Conservation (phyloP, 257 asterid genomes). For the Nicotiana knightiana region DNA sequence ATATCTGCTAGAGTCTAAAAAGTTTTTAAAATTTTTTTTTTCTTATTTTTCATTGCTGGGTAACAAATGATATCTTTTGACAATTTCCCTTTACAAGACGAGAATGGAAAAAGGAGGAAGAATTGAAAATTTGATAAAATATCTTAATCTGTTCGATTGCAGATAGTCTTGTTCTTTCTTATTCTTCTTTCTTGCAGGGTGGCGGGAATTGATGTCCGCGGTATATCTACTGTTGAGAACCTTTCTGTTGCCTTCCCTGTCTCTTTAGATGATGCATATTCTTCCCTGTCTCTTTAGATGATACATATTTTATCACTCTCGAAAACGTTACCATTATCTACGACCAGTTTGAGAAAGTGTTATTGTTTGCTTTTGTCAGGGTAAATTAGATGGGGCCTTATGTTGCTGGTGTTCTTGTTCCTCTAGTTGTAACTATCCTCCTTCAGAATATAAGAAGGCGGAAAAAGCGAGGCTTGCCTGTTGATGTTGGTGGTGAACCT, state of each 20-base stretch:
- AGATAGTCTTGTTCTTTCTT: neutral
- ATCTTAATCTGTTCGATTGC: neutral
- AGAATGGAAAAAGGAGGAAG: neutral
- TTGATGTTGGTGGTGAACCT: conserved; percentile 71
- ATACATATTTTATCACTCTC: neutral
- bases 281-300: neutral
- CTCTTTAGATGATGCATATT: neutral
- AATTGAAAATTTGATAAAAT: neutral
- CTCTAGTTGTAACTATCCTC: conserved; percentile 61
- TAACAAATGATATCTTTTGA: neutral
- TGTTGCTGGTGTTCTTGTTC: conserved; percentile 61
- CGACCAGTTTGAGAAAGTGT: neutral
- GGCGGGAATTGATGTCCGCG: neutral
- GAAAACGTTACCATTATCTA: neutral
- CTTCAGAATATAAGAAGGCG: conserved; percentile 54
- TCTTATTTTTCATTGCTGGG: neutral
- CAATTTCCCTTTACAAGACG: neutral
- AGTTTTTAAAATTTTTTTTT: neutral
- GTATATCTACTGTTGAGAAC: neutral
- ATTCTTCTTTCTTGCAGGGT: neutral
- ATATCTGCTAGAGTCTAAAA: neutral
- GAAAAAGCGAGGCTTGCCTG: conserved; percentile 68
- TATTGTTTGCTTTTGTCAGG: conserved; percentile 14
- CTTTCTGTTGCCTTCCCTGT: neutral
- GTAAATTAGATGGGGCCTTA: conserved; percentile 59